These are phyloP conservation scores for Amylostereum chailletii DNA, from an alignment of 1,284 basidiomycete species.

Conservation along the genomic window DNA sequence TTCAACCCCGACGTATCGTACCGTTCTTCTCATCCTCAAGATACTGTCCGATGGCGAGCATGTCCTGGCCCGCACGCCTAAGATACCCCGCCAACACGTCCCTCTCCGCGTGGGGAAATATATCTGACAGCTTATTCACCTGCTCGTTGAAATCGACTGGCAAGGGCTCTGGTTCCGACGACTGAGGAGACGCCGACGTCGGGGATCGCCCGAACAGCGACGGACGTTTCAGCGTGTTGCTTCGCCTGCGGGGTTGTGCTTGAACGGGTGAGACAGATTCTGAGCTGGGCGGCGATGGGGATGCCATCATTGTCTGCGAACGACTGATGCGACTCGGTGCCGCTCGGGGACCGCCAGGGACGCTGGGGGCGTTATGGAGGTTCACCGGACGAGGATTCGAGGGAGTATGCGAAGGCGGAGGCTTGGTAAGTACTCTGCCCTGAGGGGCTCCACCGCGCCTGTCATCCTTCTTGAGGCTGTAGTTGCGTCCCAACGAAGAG, in stretches of 20 bases:
- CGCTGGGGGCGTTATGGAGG: constrained; percentile 35
- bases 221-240: constrained; percentile 36
- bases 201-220: constrained; percentile 34
- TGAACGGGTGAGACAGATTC: constrained; percentile 3
- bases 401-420: constrained; percentile 26
- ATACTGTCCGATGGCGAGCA: constrained; percentile 80
- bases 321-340: constrained; percentile 53
- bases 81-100: constrained; percentile 66
- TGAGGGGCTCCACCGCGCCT: constrained; percentile 22
- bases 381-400: constrained; percentile 26
- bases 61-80: constrained; percentile 65
- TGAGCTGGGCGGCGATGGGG: constrained; percentile 25
- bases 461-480: constrained; percentile 42
- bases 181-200: constrained; percentile 8
- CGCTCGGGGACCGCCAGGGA: constrained; percentile 72
- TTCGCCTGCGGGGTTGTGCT: constrained; percentile 23
- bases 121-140: constrained; percentile 63
- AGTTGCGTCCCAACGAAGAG: constrained; percentile 63
- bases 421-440: constrained; percentile 32
- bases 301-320: constrained; percentile 55
- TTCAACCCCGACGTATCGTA: constrained; percentile 33
- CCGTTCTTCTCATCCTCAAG: constrained; percentile 83
- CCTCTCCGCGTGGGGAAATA: constrained; percentile 72
- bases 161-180: constrained; percentile 9
- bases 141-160: constrained; percentile 52